These are phyloP conservation scores for Vitis riparia DNA, from an alignment of 164 flowering plant genomes.

Conservation along the genomic window DNA sequence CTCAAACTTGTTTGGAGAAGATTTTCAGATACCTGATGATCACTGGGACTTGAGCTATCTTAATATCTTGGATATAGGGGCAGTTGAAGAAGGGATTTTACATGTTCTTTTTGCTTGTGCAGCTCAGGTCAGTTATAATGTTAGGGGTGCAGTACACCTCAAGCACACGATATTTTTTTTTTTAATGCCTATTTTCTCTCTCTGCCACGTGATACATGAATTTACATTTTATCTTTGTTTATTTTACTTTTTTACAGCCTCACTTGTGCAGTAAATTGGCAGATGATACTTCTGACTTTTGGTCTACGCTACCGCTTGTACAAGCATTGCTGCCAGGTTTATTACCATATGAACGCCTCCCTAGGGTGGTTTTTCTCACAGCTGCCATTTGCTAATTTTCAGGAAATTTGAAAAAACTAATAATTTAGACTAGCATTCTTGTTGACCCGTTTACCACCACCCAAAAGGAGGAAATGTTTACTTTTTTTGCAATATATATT, in stretches of 20 bases:
- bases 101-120: constrained; percentile 92
- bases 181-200: neutral
- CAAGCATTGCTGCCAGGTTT: constrained; percentile 90
- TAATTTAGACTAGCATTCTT: neutral
- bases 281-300: constrained; percentile 51
- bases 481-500: neutral
- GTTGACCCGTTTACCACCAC: neutral
- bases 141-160: neutral
- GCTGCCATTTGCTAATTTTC: neutral
- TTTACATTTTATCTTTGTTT: neutral
- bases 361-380: neutral
- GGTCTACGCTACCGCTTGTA: constrained; percentile 81
- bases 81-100: constrained; percentile 86
- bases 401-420: neutral
- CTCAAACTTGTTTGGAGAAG: constrained; percentile 80
- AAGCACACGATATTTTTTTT: neutral
- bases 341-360: neutral
- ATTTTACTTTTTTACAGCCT: constrained; percentile 47
- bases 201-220: neutral
- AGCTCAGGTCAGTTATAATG: constrained; percentile 60
- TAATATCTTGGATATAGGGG: constrained; percentile 63
- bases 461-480: neutral
- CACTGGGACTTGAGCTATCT: constrained; percentile 55
- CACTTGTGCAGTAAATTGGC: constrained; percentile 63
- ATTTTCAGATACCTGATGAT: constrained; percentile 52